phyloP scores from a whole-genome alignment of 352 stramenopile genomes.

The Pseudoperonospora humuli region DNA sequence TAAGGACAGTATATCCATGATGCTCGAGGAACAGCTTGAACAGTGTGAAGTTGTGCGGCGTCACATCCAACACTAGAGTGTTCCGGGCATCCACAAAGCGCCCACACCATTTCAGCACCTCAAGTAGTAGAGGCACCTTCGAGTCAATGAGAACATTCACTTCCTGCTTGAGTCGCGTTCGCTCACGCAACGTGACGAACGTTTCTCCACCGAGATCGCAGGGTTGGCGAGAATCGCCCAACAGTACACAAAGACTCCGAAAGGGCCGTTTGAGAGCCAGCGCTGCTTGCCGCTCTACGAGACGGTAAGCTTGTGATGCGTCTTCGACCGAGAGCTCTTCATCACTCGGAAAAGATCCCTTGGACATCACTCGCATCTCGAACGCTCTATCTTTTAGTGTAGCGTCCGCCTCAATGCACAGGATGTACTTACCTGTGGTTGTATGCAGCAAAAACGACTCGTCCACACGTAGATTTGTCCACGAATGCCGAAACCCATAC shows the following conservation, averaged over 20 bases:
- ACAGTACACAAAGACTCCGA: slow-evolving; percentile 45
- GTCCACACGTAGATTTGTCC: slow-evolving; percentile 37
- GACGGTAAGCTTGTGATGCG: slow-evolving; percentile 48
- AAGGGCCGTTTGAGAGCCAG: slow-evolving; percentile 40
- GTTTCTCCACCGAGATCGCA: slow-evolving; percentile 43
- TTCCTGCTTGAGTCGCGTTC: slow-evolving; percentile 48
- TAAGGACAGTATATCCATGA: slow-evolving; percentile 43
- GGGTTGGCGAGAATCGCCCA: slow-evolving; percentile 44
- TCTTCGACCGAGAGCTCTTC: slow-evolving; percentile 54
- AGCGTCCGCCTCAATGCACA: slow-evolving; percentile 58
- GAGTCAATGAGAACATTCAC: slow-evolving; percentile 64
- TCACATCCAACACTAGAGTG: slow-evolving; percentile 52
- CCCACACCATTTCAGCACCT: slow-evolving; percentile 47
- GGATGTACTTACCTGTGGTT: slow-evolving; percentile 53
- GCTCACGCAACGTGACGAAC: slow-evolving; percentile 41
- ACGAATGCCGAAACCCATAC: slow-evolving; percentile 62
- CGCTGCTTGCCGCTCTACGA: slow-evolving; percentile 43
- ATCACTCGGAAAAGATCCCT: slow-evolving; percentile 11
- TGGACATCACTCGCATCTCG: slow-evolving; percentile 26
- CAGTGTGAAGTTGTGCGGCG: slow-evolving; percentile 38
- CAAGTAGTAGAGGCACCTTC: slow-evolving; percentile 44
- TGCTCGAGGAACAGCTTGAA: slow-evolving; percentile 34
- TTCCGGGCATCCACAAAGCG: slow-evolving; percentile 46
- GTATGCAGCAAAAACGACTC: slow-evolving; percentile 47
- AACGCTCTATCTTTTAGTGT: slow-evolving; percentile 45